Evolutionary conservation across 2,329 filamentous ascomycete genomes (phyloP).

Genomic region (Keithomyces neogunnii): DNA sequence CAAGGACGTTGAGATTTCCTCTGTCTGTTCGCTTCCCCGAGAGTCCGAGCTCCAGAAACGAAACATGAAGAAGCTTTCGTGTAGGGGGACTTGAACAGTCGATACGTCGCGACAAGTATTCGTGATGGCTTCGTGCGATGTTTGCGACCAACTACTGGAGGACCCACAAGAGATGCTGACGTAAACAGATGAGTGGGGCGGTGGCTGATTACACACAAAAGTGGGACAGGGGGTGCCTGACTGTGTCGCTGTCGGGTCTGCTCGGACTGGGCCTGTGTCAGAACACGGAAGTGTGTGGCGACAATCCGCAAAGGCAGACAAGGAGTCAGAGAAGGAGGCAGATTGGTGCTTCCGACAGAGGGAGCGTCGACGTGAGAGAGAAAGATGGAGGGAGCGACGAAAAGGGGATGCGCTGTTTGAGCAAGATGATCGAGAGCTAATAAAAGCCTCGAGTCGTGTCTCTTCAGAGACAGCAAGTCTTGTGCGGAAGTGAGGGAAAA

Average conservation of each 20-base stretch:
- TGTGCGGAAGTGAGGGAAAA: slow-evolving; percentile 16
- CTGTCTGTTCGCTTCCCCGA: slow-evolving; percentile 46
- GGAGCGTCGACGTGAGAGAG: background rate
- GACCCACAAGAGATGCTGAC: slow-evolving; percentile 18
- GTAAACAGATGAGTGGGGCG: slow-evolving; percentile 21
- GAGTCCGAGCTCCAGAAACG: slow-evolving; percentile 52
- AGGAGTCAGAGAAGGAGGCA: slow-evolving; percentile 4
- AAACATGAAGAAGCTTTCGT: slow-evolving; percentile 46
- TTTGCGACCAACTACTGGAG: slow-evolving; percentile 7
- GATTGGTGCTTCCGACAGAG: background rate
- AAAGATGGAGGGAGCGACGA: slow-evolving; percentile 6
- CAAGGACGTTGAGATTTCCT: slow-evolving; percentile 17
- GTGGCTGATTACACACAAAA: slow-evolving; percentile 3
- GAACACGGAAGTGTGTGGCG: slow-evolving; percentile 3
- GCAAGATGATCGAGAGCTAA: slow-evolving; percentile 36
- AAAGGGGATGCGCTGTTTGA: slow-evolving; percentile 6
- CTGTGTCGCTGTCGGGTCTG: slow-evolving; percentile 12
- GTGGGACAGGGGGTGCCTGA: slow-evolving; percentile 6
- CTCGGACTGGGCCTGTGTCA: slow-evolving; percentile 11
- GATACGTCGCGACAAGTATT: slow-evolving; percentile 11
- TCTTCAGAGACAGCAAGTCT: slow-evolving; percentile 16
- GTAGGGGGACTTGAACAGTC: slow-evolving; percentile 13
- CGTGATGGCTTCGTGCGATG: slow-evolving; percentile 5
- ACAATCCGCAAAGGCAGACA: background rate
- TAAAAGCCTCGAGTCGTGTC: slow-evolving; percentile 33